phyloP scores from a whole-genome alignment of 768 basidiomycete species.

The Plicaturopsis crispa region DNA sequence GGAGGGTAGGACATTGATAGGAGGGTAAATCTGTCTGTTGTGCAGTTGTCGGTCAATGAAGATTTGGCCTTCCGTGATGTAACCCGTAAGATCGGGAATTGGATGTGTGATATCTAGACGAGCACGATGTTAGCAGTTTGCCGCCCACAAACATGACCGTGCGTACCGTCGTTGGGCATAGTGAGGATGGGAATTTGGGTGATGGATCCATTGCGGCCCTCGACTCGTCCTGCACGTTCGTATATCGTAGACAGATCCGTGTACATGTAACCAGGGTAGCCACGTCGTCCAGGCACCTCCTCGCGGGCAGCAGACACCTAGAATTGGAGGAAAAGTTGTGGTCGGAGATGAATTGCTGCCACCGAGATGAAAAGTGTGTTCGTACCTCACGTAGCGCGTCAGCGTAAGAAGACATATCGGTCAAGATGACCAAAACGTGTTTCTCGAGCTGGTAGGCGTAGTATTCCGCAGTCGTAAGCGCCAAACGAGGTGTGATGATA shows the following conservation, averaged over 20 bases:
- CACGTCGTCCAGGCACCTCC: constrained; percentile 98
- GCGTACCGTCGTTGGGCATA: constrained; percentile 97
- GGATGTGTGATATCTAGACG: constrained; percentile 96
- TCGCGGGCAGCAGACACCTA: constrained; percentile 97
- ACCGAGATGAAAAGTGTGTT: background rate
- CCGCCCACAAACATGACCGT: constrained; percentile 2
- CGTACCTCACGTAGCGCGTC: constrained; percentile 88
- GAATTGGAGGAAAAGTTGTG: constrained; percentile 9
- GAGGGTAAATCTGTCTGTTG: constrained; percentile 97
- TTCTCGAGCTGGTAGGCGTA: constrained; percentile 99
- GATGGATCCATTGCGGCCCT: constrained; percentile 97
- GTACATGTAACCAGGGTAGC: constrained; percentile 98
- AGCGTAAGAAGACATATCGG: constrained; percentile 98
- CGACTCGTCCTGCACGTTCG: constrained; percentile 96
- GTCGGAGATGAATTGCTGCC: background rate
- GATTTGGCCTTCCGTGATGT: constrained; percentile 99
- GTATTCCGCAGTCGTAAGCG: constrained; percentile 97
- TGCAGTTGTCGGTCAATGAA: constrained; percentile 95
- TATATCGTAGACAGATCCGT: constrained; percentile 99
- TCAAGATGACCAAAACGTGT: constrained; percentile 97
- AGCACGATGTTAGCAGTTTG: constrained; percentile 4
- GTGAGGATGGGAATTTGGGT: constrained; percentile 99
- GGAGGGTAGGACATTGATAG: constrained; percentile 98
- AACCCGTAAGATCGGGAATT: constrained; percentile 98
- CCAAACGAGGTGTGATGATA: constrained; percentile 97